Base-by-base conservation (phyloP, 495 filamentous ascomycete genomes). In the Penicillium mononematosum region DNA sequence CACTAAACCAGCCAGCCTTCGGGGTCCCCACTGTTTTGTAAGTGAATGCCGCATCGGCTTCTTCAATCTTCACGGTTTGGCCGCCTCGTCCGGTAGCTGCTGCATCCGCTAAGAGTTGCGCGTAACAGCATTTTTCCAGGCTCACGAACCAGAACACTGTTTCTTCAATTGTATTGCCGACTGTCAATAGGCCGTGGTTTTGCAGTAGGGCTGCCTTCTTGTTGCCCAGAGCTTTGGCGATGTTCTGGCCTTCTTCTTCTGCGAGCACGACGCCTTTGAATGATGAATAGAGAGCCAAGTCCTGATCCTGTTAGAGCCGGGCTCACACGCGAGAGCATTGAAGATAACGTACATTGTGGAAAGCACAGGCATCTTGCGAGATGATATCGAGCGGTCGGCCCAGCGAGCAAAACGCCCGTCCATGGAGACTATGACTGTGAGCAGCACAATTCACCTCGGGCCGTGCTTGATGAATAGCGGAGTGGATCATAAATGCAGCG, bases 221-320 rank as follows among this genome's bases (percentile, higher is more conserved):
- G 32, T 69, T 52, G 2, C 87, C 88, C 0, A 92, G 74, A 0
- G 76, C 72, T n/a, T 69, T 58, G 9, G 87, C 88, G 58, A 92
- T 91, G 44, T 81, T 80, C 7, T 78, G 61, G 8, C 88, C 89
- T 74, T 91, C 89, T 59, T 88, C 79, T 51, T 83, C 80, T 1
- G 80, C 87, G 4, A 91, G 76, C 12, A 92, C 88, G 49, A 92
- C 75, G 32, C 89, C 89, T 56, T 85, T 86, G 74, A 91, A 91
- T 50, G 78, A 76, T 9, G 75, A 67, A 63, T 87, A 87, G n/a
- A 86, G 71, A 19, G 78, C 83, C 59, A 84, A 81, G 65, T 88
- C 85, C 80, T 83, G 62, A n/a, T 49, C 2, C 7, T 22, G 44
- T 80, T 62, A 67, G 34, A 16, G 56, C 25, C 14, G 4, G 8